Conservation (phyloP, 2,329 filamentous ascomycete genomes). For the Trichophyton simii region DNA sequence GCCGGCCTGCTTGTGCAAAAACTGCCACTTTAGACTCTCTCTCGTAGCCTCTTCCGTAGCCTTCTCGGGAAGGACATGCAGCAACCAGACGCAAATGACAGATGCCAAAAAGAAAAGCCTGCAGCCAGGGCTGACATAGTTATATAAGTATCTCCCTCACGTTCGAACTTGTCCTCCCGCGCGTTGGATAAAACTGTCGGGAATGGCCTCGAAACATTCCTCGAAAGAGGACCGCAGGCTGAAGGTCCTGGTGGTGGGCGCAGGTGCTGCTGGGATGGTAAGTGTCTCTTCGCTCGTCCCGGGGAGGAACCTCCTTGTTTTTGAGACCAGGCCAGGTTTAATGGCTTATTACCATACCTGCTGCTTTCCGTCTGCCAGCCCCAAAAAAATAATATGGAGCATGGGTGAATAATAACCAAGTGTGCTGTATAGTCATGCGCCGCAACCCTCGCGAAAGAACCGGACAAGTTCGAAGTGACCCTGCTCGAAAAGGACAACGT, state of each 20-base stretch:
- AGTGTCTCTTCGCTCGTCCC: conserved; percentile 4
- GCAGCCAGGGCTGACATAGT: background rate
- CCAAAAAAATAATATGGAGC: background rate
- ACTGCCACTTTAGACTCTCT: background rate
- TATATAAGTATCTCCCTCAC: background rate
- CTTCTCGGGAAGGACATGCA: background rate
- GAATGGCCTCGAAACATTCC: background rate
- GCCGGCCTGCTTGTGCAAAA: background rate
- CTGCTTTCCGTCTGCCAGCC: background rate
- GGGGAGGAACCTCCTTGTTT: conserved; percentile 1
- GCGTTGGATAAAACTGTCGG: background rate
- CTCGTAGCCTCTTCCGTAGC: background rate
- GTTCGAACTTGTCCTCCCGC: background rate
- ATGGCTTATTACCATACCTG: background rate
- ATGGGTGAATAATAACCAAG: conserved; percentile 3
- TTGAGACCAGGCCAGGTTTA: background rate
- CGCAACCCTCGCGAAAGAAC: conserved; percentile 52
- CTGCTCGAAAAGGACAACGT: conserved; percentile 48
- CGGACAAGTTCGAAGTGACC: conserved; percentile 53
- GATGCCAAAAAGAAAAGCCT: background rate
- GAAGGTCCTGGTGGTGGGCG: conserved; percentile 48
- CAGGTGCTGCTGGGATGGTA: conserved; percentile 51
- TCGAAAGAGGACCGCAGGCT: conserved; percentile 27
- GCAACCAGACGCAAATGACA: background rate
- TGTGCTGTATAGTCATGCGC: conserved; percentile 44